A percentile compares a stretch with the other conserved stretches of the same genome.
Conservation (phyloP, 257 asterid species). For the Hygrophila difformis region DNA sequence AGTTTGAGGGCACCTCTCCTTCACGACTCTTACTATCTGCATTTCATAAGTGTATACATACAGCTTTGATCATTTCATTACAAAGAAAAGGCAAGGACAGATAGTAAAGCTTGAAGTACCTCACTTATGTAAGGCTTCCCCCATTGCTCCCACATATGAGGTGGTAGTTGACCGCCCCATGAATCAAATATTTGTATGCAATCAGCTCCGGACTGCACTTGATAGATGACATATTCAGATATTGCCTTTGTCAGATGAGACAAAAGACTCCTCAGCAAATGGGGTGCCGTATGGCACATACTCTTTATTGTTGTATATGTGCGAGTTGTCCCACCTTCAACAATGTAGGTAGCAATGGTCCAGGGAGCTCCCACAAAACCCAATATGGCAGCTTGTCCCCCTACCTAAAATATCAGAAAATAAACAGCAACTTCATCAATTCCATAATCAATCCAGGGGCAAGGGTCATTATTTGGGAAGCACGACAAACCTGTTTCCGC, state of each 20-base stretch:
- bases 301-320: constrained; percentile 80
- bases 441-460: too few relatives aligned
- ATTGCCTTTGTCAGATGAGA: constrained; percentile 72
- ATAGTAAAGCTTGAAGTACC: constrained; percentile 55
- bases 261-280: constrained; percentile 52
- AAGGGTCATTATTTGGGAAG: too few relatives aligned
- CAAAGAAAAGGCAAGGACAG: too few relatives aligned
- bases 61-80: too few relatives aligned
- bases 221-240: constrained; percentile 51
- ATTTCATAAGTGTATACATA: constrained; percentile 24
- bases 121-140: constrained; percentile 88
- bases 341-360: constrained; percentile 94
- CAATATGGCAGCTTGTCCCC: constrained; percentile 83
- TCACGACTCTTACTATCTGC: constrained; percentile 68
- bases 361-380: constrained; percentile 99
- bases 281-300: constrained; percentile 73
- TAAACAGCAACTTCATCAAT: constrained; percentile 2
- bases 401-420: constrained; percentile 53
- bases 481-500: constrained; percentile 54
- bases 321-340: constrained; percentile 89
- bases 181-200: constrained; percentile 94
- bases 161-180: constrained; percentile 81
- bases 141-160: constrained; percentile 79
- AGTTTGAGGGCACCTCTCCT: constrained; percentile 69
- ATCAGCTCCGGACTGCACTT: constrained; percentile 93